A percentile compares a stretch with the other conserved stretches of the same genome.
phyloP scores from a whole-genome alignment of 495 filamentous ascomycete species.

The Penicillium lividum region DNA sequence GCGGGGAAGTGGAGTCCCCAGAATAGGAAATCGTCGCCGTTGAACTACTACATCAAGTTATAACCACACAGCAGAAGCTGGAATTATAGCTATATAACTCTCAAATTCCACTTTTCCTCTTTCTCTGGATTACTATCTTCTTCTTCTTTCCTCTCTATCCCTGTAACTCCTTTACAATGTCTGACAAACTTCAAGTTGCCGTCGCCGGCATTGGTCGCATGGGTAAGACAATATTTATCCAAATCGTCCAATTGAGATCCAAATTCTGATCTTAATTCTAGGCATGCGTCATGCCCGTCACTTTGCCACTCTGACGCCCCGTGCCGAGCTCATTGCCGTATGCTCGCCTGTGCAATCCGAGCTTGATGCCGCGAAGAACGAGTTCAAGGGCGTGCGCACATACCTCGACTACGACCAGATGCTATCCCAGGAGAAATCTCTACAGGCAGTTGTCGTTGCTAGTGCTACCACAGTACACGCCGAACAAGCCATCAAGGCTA shows the following conservation, averaged over 20 bases:
- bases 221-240: constrained; percentile 27
- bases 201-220: constrained; percentile 55
- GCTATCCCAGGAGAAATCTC: constrained; percentile 38
- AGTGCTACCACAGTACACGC: constrained; percentile 51
- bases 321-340: constrained; percentile 49
- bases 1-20: constrained; percentile 15
- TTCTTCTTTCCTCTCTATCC: background rate
- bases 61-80: background rate
- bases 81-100: background rate
- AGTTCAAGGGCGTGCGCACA: constrained; percentile 30
- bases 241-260: background rate
- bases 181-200: constrained; percentile 44
- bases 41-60: constrained; percentile 5
- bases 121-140: constrained; percentile 1
- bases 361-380: constrained; percentile 39
- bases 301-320: constrained; percentile 44
- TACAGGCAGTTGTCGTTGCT: constrained; percentile 50
- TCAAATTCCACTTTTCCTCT: background rate
- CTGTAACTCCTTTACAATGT: constrained; percentile 25
- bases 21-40: constrained; percentile 16
- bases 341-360: constrained; percentile 44
- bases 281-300: constrained; percentile 47
- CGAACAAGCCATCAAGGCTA: constrained; percentile 51
- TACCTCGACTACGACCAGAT: constrained; percentile 50
- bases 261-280: constrained; percentile 3